These are phyloP conservation scores for Biscogniauxia sp. DNA, from an alignment of 2,329 filamentous ascomycete species.

Conservation along the genomic window DNA sequence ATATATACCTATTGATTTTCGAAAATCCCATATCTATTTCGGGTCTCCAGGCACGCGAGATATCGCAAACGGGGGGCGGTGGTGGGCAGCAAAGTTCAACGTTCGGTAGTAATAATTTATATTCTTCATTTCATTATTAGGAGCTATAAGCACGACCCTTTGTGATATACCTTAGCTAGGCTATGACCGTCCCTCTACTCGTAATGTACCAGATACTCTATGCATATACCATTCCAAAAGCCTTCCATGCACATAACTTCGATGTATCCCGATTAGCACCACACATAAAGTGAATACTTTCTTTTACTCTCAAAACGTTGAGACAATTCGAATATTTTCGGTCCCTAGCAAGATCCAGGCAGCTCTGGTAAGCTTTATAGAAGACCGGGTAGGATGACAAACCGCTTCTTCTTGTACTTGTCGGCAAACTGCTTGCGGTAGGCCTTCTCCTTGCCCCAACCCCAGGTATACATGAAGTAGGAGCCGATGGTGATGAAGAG, in stretches of 20 bases:
- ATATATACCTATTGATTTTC: no score
- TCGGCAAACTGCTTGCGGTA: slow-evolving; percentile 90
- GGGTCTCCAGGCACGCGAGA: neutral
- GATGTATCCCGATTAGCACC: slow-evolving; percentile 1
- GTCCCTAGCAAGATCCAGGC: neutral
- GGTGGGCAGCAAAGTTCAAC: no score
- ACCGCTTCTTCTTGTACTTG: slow-evolving; percentile 94
- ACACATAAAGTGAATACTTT: neutral
- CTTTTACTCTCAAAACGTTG: neutral
- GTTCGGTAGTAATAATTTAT: neutral
- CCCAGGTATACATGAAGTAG: slow-evolving; percentile 84
- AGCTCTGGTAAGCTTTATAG: slow-evolving; percentile 45
- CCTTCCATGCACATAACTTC: neutral
- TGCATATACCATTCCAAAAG: neutral
- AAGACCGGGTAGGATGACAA: slow-evolving; percentile 75
- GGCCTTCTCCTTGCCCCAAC: slow-evolving; percentile 83
- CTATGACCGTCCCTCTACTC: neutral
- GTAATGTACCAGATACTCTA: neutral
- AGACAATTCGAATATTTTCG: slow-evolving; percentile 1
- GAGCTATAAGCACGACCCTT: neutral
- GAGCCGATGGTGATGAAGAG: slow-evolving; percentile 73
- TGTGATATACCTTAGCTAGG: neutral
- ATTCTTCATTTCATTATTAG: neutral
- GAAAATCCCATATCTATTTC: neutral
- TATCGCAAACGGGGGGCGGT: neutral